A percentile compares a stretch with the other conserved stretches of the same genome.
phyloP scores from a whole-genome alignment of 768 basidiomycete genomes.

The Cyathus striatus region DNA sequence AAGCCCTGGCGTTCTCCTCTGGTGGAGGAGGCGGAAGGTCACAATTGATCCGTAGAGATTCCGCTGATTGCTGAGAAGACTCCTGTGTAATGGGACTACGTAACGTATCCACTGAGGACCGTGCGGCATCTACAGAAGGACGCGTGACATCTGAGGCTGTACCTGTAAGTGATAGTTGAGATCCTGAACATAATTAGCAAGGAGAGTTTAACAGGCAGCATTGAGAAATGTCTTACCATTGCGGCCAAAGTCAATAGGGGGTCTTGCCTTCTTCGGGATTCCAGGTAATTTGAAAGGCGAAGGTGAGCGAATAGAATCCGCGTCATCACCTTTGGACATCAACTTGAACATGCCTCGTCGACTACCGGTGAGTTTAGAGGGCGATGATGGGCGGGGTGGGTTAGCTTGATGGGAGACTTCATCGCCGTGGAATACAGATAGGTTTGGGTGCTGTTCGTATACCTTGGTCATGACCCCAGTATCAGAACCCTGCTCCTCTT shows the following conservation, averaged over 20 bases:
- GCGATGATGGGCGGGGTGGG: slow-evolving; percentile 43
- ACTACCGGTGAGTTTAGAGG: slow-evolving; percentile 32
- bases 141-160: slow-evolving; percentile 10
- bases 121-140: slow-evolving; percentile 14
- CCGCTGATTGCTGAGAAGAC: slow-evolving; percentile 10
- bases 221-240: slow-evolving; percentile 23
- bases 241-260: slow-evolving; percentile 26
- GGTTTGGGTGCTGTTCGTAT: slow-evolving; percentile 56
- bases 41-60: slow-evolving; percentile 10
- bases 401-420: slow-evolving; percentile 20
- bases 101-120: slow-evolving; percentile 17
- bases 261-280: slow-evolving; percentile 51
- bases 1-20: slow-evolving; percentile 13
- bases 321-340: slow-evolving; percentile 38
- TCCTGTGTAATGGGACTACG: slow-evolving; percentile 29
- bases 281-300: slow-evolving; percentile 29
- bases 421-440: slow-evolving; percentile 48
- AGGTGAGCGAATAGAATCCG: slow-evolving; percentile 26
- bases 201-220: neutral
- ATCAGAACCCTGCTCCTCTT: slow-evolving; percentile 24
- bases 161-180: slow-evolving; percentile 23
- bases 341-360: slow-evolving; percentile 52
- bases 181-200: slow-evolving; percentile 13
- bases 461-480: slow-evolving; percentile 46
- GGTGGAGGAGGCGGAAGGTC: slow-evolving; percentile 9